These are phyloP conservation scores for Phytophthora hybrid DNA, from an alignment of 352 stramenopile species.

Conservation along the genomic window DNA sequence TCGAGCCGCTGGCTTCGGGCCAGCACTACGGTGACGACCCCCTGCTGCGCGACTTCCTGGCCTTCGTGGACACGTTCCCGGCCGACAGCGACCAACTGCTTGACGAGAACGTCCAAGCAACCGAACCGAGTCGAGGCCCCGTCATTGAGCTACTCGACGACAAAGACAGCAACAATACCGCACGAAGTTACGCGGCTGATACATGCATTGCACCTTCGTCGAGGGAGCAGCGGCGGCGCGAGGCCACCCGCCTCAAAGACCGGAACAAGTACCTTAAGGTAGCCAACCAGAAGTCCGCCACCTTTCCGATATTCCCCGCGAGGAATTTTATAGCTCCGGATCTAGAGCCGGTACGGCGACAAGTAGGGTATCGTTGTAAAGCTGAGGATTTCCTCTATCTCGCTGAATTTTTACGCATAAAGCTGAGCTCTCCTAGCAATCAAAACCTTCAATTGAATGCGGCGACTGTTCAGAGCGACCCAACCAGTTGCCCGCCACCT, in stretches of 20 bases:
- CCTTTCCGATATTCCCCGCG: too few relatives aligned
- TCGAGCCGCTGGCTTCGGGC: constrained; percentile 7
- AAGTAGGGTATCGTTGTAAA: too few relatives aligned
- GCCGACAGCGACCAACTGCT: constrained; percentile 27
- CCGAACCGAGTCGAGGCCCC: not conserved
- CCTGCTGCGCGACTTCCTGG: constrained; percentile 25
- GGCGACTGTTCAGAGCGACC: too few relatives aligned
- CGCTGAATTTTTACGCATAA: too few relatives aligned
- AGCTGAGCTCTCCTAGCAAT: too few relatives aligned
- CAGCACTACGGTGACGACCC: constrained; percentile 4
- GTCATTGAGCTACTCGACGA: constrained; percentile 10
- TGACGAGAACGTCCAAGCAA: constrained; percentile 7
- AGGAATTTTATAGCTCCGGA: too few relatives aligned
- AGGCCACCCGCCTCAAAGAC: constrained; percentile 37
- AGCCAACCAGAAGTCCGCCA: too few relatives aligned
- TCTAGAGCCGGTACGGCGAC: too few relatives aligned
- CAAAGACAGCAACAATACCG: not conserved
- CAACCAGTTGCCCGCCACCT: too few relatives aligned
- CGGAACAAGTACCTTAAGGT: constrained; percentile 44
- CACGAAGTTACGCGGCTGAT: not conserved
- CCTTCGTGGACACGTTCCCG: constrained; percentile 42
- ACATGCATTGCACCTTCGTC: constrained; percentile 4
- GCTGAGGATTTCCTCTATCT: too few relatives aligned
- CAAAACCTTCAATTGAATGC: too few relatives aligned
- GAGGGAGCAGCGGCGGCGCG: constrained; percentile 30